Conservation (phyloP, 768 basidiomycete species). For the Podaxis pistillaris region DNA sequence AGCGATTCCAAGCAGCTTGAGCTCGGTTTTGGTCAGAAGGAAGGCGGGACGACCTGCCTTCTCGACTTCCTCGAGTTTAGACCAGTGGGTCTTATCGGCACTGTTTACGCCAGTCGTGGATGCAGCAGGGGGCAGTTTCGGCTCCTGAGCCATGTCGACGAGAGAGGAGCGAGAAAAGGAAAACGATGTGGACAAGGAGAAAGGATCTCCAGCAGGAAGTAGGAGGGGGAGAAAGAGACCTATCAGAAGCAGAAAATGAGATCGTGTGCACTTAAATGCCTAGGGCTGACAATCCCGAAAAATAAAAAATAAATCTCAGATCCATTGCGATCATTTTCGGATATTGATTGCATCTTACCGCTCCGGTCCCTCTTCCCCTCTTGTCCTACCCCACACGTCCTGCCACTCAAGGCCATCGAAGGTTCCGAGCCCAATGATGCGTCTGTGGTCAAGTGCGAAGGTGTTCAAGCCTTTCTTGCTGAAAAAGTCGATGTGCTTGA, state of each 20-base stretch:
- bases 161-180: neutral
- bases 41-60: constrained; percentile 25
- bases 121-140: neutral
- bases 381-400: neutral
- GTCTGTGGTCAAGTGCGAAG: no score
- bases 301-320: neutral
- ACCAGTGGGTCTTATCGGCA: constrained; percentile 6
- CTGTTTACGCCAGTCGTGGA: neutral
- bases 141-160: neutral
- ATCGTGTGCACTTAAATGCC: constrained; percentile 9
- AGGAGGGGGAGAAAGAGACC: neutral
- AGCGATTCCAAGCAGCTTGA: constrained; percentile 61
- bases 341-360: neutral
- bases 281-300: neutral
- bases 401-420: neutral
- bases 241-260: neutral
- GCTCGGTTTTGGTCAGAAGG: constrained; percentile 38
- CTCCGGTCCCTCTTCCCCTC: neutral
- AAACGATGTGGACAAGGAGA: neutral
- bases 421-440: no score
- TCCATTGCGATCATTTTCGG: neutral
- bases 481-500: neutral
- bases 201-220: neutral
- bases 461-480: no score
- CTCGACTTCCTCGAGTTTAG: constrained; percentile 26